These are phyloP conservation scores for Daldinia bambusicola DNA, from an alignment of 495 filamentous ascomycete genomes.

Conservation along the genomic window DNA sequence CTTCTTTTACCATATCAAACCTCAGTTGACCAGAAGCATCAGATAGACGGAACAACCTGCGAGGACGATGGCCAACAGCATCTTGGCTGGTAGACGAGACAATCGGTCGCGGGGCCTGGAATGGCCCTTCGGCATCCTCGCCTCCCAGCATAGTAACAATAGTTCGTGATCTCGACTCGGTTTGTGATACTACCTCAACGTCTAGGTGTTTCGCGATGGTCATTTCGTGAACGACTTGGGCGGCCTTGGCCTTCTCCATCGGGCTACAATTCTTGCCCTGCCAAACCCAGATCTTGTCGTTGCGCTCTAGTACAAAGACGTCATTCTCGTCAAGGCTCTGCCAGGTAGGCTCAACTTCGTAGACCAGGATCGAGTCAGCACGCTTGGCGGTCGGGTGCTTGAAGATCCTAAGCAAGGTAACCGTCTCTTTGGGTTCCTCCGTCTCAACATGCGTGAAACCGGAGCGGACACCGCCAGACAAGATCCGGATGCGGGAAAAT, in stretches of 20 bases:
- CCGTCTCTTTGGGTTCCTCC: conserved; percentile 53
- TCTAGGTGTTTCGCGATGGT: conserved; percentile 68
- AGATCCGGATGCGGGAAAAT: conserved; percentile 65
- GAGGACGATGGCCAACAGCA: conserved; percentile 35
- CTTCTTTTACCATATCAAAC: conserved; percentile 66
- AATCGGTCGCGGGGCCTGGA: conserved; percentile 55
- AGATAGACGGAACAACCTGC: conserved; percentile 65
- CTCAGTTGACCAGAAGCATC: conserved; percentile 63
- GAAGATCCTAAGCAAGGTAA: conserved; percentile 67
- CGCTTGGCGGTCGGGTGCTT: conserved; percentile 60
- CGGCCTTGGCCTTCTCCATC: conserved; percentile 72
- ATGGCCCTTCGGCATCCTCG: conserved; percentile 48
- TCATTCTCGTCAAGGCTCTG: conserved; percentile 68
- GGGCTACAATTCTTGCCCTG: conserved; percentile 70
- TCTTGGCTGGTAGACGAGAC: conserved; percentile 40
- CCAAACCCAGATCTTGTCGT: conserved; percentile 72
- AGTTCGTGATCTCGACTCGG: conserved; percentile 62
- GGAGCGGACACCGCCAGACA: conserved; percentile 66
- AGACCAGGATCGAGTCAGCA: conserved; percentile 62
- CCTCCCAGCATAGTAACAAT: conserved; percentile 67
- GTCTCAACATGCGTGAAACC: conserved; percentile 69
- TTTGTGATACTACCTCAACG: conserved; percentile 69
- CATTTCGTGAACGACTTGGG: conserved; percentile 71
- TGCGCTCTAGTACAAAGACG: conserved; percentile 69
- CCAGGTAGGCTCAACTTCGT: conserved; percentile 71